phyloP scores from a whole-genome alignment of 2,329 filamentous ascomycete species.

The Leptographium procerum region DNA sequence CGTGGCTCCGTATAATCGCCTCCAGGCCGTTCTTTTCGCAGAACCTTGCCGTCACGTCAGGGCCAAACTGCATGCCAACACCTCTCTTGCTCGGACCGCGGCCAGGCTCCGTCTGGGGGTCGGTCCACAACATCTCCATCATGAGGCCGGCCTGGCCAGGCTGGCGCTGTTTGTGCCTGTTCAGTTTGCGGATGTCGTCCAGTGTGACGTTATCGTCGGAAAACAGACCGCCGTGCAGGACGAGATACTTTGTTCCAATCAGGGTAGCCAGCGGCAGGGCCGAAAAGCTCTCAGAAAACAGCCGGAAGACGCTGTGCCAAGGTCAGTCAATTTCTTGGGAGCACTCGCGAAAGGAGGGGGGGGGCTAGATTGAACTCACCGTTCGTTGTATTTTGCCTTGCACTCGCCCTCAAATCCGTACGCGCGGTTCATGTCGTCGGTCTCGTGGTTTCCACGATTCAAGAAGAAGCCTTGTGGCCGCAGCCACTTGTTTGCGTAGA shows the following conservation, averaged over 20 bases:
- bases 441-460: slow-evolving; percentile 97
- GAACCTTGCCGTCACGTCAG: slow-evolving; percentile 91
- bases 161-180: slow-evolving; percentile 30
- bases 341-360: not conserved
- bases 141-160: slow-evolving; percentile 84
- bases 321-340: not conserved
- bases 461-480: slow-evolving; percentile 81
- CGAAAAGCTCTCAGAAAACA: slow-evolving; percentile 97
- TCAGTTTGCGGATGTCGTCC: slow-evolving; percentile 65
- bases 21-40: slow-evolving; percentile 93
- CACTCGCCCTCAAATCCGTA: slow-evolving; percentile 99
- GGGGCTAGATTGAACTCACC: slow-evolving; percentile 20
- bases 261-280: slow-evolving; percentile 84
- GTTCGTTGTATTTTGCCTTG: slow-evolving; percentile 95
- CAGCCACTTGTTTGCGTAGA: slow-evolving; percentile 97
- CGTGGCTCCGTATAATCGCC: slow-evolving; percentile 92
- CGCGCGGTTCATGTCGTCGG: slow-evolving; percentile 97
- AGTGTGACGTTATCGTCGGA: slow-evolving; percentile 87
- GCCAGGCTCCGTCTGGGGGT: slow-evolving; percentile 76
- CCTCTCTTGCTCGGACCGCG: slow-evolving; percentile 92
- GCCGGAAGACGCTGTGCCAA: slow-evolving; percentile 63
- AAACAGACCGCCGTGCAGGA: slow-evolving; percentile 89
- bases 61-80: slow-evolving; percentile 92
- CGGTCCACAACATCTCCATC: slow-evolving; percentile 99
- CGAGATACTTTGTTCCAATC: slow-evolving; percentile 81